These are phyloP conservation scores for Starmera stellimalicola DNA, from an alignment of 1,139 yeast species.

Conservation along the genomic window DNA sequence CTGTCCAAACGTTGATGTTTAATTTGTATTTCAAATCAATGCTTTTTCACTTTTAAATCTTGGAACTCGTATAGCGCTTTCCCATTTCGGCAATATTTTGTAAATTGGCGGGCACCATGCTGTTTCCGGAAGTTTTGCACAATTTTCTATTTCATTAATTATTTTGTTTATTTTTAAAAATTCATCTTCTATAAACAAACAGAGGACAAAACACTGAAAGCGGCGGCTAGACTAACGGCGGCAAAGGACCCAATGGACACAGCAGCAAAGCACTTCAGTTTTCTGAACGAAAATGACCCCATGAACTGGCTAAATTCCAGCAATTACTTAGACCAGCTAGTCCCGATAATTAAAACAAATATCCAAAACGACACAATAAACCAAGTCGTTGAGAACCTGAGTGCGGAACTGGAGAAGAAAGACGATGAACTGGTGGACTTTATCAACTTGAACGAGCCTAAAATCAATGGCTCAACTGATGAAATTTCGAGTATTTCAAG, in stretches of 20 bases:
- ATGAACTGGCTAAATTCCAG: conserved; percentile 44
- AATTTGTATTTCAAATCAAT: no score
- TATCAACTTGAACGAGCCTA: conserved; percentile 56
- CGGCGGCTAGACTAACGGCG: neutral
- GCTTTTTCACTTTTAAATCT: no score
- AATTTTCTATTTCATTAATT: no score
- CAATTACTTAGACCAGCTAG: conserved; percentile 70
- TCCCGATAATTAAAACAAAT: conserved; percentile 71
- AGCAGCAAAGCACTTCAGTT: conserved; percentile 3
- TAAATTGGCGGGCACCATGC: no score
- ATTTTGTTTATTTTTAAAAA: no score
- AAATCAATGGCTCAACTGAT: conserved; percentile 42
- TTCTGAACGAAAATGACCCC: conserved; percentile 16
- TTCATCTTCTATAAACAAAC: no score
- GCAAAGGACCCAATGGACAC: conserved; percentile 1
- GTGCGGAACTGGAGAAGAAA: conserved; percentile 46
- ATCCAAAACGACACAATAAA: conserved; percentile 45
- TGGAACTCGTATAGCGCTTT: no score
- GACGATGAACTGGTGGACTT: conserved; percentile 56
- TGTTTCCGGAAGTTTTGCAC: no score
- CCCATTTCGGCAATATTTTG: no score
- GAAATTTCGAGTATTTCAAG: conserved; percentile 48
- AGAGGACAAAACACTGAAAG: no score
- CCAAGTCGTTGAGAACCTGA: conserved; percentile 46
- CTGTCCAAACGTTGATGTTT: no score